Base-by-base conservation (phyloP, 495 filamentous ascomycete genomes). In the Daldinia decipiens region DNA sequence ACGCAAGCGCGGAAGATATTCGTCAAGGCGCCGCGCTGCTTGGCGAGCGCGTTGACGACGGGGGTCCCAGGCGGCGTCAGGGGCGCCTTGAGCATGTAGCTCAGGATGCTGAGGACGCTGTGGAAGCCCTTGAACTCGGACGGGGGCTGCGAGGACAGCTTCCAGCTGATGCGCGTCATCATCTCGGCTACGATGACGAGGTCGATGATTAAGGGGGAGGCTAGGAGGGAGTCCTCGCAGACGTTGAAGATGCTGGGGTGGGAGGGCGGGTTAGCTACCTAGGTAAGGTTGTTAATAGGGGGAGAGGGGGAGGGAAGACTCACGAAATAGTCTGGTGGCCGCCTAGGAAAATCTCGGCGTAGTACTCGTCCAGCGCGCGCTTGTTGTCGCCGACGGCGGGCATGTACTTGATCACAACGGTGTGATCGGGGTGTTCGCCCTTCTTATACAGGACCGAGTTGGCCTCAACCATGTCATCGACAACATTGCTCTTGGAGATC, bases 1-100 rank as follows among this genome's bases (percentile, higher is more conserved):
- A 99, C 91, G 74, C 96, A 98, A 57, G 96, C 96, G 75, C 95
- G 94, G 90, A 99, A 96, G 83, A 99, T 98, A 87, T 99, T 99
- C 79, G 92, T 93, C 79, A 99, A 81, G 24, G 95, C 94, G 69
- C 86, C 90, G 68, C 95, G 92, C 86, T 99, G 95, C 90, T 99
- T 99, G 77, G 91, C 92, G 67, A 99, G 87, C 45, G 95, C 88
- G 78, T 99, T 99, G 82, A 99, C 88, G 56, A 99, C 96, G 12
- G 95, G 95, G 24, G 95, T 97, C 57, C 95, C 96, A 2, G 96
- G 91, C 9, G 95, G 95, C 58, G 95, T 98, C 79, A 98, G 85
- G 26, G 95, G 95, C 62, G 95, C 95, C 90, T 99, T 99, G 74
- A 99, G 89, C 95, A 99, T 99, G 87, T 97, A 99, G 86, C 92